A percentile compares a stretch with the other conserved stretches of the same genome.
Evolutionary conservation across 1,284 basidiomycete species (phyloP).

Genomic region (Lentinula novae-zelandiae): DNA sequence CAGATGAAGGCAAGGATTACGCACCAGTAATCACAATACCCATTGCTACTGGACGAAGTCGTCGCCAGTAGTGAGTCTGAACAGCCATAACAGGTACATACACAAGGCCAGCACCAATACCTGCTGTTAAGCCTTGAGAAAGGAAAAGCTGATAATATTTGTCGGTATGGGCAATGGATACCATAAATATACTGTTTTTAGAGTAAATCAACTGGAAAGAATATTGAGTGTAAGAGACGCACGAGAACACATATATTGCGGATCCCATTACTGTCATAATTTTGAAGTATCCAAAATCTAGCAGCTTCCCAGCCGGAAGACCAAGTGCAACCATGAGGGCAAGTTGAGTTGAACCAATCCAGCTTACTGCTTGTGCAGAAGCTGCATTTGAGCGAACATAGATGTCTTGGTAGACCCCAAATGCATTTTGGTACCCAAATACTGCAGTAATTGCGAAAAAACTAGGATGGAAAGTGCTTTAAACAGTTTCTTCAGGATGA

Average conservation of each 20-base stretch:
- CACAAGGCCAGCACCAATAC: conserved; percentile 30
- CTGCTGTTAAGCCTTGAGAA: conserved; percentile 30
- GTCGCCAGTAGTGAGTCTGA: conserved; percentile 28
- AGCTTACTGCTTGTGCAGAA: not conserved
- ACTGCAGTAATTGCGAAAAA: not conserved
- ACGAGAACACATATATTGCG: conserved; percentile 18
- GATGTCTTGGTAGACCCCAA: conserved; percentile 1
- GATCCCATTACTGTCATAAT: not conserved
- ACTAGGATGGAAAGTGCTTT: not conserved
- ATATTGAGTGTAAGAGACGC: not conserved
- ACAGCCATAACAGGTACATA: conserved; percentile 32
- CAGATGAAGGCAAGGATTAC: too few relatives aligned
- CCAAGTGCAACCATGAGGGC: not conserved
- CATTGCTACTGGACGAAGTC: conserved; percentile 31
- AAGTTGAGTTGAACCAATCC: not conserved
- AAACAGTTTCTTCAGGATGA: too few relatives aligned
- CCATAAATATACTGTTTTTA: conserved; percentile 17
- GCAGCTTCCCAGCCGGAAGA: conserved; percentile 6
- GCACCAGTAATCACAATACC: too few relatives aligned
- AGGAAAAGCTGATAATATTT: conserved; percentile 25
- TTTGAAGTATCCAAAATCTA: conserved; percentile 4
- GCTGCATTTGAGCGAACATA: not conserved
- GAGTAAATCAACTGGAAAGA: not conserved
- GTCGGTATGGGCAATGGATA: conserved; percentile 19
- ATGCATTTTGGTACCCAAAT: conserved; percentile 1